Conservation (phyloP, 306 rosid species). For the Vicia sativa region DNA sequence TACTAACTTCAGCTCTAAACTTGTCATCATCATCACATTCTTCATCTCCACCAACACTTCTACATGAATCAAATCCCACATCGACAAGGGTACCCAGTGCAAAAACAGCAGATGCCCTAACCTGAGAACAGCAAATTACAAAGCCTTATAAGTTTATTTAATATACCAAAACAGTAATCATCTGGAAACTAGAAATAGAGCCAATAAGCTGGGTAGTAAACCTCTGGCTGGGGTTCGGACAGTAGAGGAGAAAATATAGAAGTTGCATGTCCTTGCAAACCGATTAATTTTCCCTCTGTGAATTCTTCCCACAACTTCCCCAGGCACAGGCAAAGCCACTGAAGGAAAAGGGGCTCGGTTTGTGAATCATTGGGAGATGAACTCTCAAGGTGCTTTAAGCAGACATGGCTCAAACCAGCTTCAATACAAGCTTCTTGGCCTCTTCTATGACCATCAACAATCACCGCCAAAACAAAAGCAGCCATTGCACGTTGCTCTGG, state of each 20-base stretch:
- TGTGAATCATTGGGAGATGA: slow-evolving; percentile 79
- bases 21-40: slow-evolving; percentile 91
- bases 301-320: slow-evolving; percentile 98
- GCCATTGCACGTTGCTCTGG: slow-evolving; percentile 99
- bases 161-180: slow-evolving; percentile 3
- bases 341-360: slow-evolving; percentile 96
- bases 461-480: slow-evolving; percentile 96
- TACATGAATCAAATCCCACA: slow-evolving; percentile 69
- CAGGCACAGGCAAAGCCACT: slow-evolving; percentile 97
- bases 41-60: slow-evolving; percentile 79
- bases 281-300: slow-evolving; percentile 73
- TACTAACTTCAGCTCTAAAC: slow-evolving; percentile 80
- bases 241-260: slow-evolving; percentile 70
- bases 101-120: slow-evolving; percentile 96
- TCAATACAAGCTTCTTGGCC: slow-evolving; percentile 98
- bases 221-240: slow-evolving; percentile 94
- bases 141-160: slow-evolving; percentile 12
- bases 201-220: slow-evolving; percentile 37
- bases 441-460: slow-evolving; percentile 90
- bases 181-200: slow-evolving; percentile 29
- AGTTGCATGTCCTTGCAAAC: slow-evolving; percentile 82
- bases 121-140: slow-evolving; percentile 60
- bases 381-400: slow-evolving; percentile 91
- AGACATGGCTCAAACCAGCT: slow-evolving; percentile 75
- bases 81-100: slow-evolving; percentile 93